Base-by-base conservation (phyloP, 164 flowering plant species). In the Annona cherimola region DNA sequence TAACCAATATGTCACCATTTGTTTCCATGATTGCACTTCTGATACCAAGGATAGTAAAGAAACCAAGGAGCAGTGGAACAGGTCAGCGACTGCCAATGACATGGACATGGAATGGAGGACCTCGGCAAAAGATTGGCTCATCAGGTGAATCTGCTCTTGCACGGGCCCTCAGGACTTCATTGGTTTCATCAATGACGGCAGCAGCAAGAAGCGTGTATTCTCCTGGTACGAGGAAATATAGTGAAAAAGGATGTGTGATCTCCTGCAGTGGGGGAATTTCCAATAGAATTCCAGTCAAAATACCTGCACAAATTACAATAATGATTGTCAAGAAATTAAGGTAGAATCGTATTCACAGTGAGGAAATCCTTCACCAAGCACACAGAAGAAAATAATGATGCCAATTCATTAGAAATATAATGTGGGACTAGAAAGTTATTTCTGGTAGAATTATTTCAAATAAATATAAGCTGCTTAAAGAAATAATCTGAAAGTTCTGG, bases 201-300 rank as follows among this genome's bases (percentile, higher is more conserved):
- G 97, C 93, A 70, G 95, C 98, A 9, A 86, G 81, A n/a, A 96
- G 71, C 4, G 98, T 91, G 84, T 93, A 96, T 81, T 96, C 99
- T 16, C 99, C 99, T 0, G 99, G 99, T 11, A 93, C 89, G 67
- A 92, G 83, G 79, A 96, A 96, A 80, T 88, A 92, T 68, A 96
- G 71, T 26, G 97, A 88, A 77, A 93, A 93, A 1, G 79, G 72
- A 78, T 96, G 99, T 68, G 76, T 85, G n/a, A 71, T 80, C 80
- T 96, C 97, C 78, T 92, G 73, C 60, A 96, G 94, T 0, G 98
- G 95, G 16, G 96, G 91, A 75, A 89, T 91, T 76, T 96, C 98
- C 87, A 93, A 57, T 1, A 72, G 62, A 61, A 93, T 87, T 64
- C 89, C 95, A 73, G 74, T 88, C 76, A 96, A 76, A 70, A 88